Percentiles rank a stretch among this genome's conserved stretches.
These are phyloP conservation scores for Leccinum imitatum DNA, from an alignment of 768 basidiomycete species.

Conservation along the genomic window DNA sequence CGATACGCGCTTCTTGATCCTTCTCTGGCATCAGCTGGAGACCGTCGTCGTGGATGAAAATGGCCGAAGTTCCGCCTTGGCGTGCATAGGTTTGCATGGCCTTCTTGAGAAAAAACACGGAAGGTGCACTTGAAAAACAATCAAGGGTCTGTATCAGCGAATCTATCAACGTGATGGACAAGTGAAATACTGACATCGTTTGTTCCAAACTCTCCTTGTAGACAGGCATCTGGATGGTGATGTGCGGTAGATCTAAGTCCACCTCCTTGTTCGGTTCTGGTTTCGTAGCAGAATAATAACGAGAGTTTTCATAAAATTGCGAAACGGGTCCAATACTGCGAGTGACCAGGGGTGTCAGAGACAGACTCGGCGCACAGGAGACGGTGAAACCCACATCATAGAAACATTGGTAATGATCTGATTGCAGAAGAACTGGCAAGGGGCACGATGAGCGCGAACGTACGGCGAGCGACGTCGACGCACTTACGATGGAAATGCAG, in stretches of 20 bases:
- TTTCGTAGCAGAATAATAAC: constrained; percentile 72
- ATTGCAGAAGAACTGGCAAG: constrained; percentile 64
- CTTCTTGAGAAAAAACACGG: constrained; percentile 63
- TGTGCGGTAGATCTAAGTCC: constrained; percentile 65
- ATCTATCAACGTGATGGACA: not conserved
- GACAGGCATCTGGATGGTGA: constrained; percentile 82
- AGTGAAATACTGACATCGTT: constrained; percentile 62
- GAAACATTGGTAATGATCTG: constrained; percentile 65
- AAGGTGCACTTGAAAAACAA: constrained; percentile 49
- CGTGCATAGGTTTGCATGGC: constrained; percentile 66
- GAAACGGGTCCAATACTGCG: constrained; percentile 76
- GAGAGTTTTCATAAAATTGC: constrained; percentile 82
- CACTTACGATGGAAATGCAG: constrained; percentile 70
- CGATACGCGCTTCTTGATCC: constrained; percentile 48
- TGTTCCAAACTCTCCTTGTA: constrained; percentile 85
- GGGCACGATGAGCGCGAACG: constrained; percentile 3
- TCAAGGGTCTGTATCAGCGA: not conserved
- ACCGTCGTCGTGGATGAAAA: constrained; percentile 64
- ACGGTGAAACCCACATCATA: constrained; percentile 42
- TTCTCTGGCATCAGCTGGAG: constrained; percentile 47
- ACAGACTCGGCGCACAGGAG: constrained; percentile 32
- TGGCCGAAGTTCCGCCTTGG: constrained; percentile 58
- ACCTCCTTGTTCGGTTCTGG: constrained; percentile 63
- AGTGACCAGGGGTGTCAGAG: not conserved
- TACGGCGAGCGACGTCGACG: not conserved